These are phyloP conservation scores for Cladosporium sp. DNA, from an alignment of 2,329 filamentous ascomycete genomes.

Conservation along the genomic window DNA sequence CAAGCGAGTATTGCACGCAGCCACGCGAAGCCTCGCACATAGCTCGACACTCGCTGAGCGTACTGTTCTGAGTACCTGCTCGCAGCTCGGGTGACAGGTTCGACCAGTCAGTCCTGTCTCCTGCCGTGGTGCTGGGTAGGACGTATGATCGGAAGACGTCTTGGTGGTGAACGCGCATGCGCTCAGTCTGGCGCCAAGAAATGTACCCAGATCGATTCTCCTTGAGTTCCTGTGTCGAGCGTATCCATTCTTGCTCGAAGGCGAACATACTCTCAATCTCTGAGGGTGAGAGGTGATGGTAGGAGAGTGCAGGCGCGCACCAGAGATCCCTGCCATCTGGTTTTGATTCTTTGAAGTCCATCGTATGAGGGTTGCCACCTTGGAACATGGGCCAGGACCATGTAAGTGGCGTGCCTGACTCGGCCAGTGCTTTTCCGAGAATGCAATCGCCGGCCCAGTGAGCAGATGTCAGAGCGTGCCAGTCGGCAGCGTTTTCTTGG, in stretches of 20 bases:
- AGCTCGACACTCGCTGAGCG: slow-evolving; percentile 27
- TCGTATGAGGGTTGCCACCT: slow-evolving; percentile 30
- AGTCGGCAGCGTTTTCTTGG: slow-evolving; percentile 40
- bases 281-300: slow-evolving; percentile 25
- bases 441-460: slow-evolving; percentile 30
- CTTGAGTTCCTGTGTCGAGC: not conserved
- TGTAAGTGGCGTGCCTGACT: slow-evolving; percentile 22
- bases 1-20: slow-evolving; percentile 32
- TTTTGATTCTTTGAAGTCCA: slow-evolving; percentile 23
- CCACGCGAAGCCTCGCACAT: slow-evolving; percentile 25
- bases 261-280: slow-evolving; percentile 22
- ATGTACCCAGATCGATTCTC: not conserved
- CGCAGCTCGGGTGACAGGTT: slow-evolving; percentile 28
- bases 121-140: slow-evolving; percentile 25
- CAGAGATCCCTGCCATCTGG: slow-evolving; percentile 21
- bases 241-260: slow-evolving; percentile 26
- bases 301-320: slow-evolving; percentile 26
- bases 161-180: slow-evolving; percentile 27
- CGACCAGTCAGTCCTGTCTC: slow-evolving; percentile 28
- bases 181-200: slow-evolving; percentile 5
- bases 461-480: slow-evolving; percentile 29
- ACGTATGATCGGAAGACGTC: slow-evolving; percentile 33
- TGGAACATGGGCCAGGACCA: slow-evolving; percentile 28
- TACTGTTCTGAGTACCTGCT: slow-evolving; percentile 19
- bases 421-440: slow-evolving; percentile 23